These are phyloP conservation scores for Chaetoceros muelleri DNA, from an alignment of 108 stramenopile species.

Conservation along the genomic window DNA sequence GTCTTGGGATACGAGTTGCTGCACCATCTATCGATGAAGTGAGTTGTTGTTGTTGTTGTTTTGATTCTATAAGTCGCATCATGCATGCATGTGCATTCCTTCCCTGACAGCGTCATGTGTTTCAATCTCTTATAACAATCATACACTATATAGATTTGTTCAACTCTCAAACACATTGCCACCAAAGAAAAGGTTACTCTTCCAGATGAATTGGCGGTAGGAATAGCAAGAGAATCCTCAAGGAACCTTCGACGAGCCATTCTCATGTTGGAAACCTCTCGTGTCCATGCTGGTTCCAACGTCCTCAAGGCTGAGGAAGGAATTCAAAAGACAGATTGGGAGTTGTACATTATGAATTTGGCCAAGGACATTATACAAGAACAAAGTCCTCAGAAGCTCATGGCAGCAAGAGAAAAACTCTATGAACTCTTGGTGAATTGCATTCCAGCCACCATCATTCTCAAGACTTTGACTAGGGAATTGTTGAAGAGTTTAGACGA, in stretches of 20 bases:
- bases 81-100: conserved; percentile 2
- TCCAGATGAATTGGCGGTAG: conserved; percentile 63
- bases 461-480: conserved; percentile 82
- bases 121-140: neutral
- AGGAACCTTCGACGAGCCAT: conserved; percentile 94
- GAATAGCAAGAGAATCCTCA: conserved; percentile 55
- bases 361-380: conserved; percentile 75
- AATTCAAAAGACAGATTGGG: conserved; percentile 88
- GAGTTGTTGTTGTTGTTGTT: conserved; percentile 8
- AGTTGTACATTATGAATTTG: conserved; percentile 85
- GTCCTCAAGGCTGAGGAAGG: conserved; percentile 26
- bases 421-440: conserved; percentile 97
- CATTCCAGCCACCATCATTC: conserved; percentile 90
- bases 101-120: neutral
- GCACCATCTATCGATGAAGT: conserved; percentile 77
- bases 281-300: conserved; percentile 49
- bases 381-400: conserved; percentile 79
- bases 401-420: conserved; percentile 85
- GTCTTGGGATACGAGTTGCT: conserved; percentile 90
- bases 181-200: conserved; percentile 64
- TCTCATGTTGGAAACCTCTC: conserved; percentile 92
- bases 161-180: conserved; percentile 63
- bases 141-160: conserved; percentile 32
- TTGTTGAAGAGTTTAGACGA: conserved; percentile 82
- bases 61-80: neutral